A percentile compares a stretch with the other conserved stretches of the same genome.
Evolutionary conservation across 73 alveolate species (phyloP).

Genomic region (Diophrys appendiculata): DNA sequence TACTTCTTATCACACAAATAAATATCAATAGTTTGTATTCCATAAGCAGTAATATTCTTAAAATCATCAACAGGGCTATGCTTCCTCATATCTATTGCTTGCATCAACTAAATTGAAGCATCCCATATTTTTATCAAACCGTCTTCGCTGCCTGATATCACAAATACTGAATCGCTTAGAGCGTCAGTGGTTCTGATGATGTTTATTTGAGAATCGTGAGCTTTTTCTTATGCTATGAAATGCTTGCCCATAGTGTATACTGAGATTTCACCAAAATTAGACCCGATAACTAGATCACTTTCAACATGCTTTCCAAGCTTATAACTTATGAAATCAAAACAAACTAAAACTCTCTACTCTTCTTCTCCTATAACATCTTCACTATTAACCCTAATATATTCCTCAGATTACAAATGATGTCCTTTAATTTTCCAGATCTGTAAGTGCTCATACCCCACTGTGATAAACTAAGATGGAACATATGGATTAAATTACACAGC

Average conservation of each 20-base stretch:
- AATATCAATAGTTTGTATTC: conserved; percentile 49
- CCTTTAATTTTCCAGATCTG: conserved; percentile 90
- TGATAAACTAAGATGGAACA: conserved; percentile 72
- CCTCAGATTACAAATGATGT: conserved; percentile 60
- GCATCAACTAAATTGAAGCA: conserved; percentile 50
- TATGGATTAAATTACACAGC: conserved; percentile 81
- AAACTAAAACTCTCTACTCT: neutral
- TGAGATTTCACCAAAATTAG: conserved; percentile 87
- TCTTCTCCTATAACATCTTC: neutral
- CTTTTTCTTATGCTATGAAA: conserved; percentile 78
- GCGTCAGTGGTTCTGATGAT: conserved; percentile 79
- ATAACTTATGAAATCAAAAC: neutral
- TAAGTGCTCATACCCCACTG: conserved; percentile 87
- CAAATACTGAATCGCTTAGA: neutral
- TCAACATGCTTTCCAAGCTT: conserved; percentile 64
- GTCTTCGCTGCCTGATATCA: conserved; percentile 94
- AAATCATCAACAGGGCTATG: conserved; percentile 43
- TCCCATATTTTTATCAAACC: conserved; percentile 95
- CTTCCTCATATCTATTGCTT: conserved; percentile 40
- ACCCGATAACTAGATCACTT: conserved; percentile 86
- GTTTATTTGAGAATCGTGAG: conserved; percentile 89
- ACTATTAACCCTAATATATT: conserved; percentile 12
- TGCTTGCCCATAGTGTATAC: conserved; percentile 83
- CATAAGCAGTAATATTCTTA: conserved; percentile 44
- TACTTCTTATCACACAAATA: conserved; percentile 64